Evolutionary conservation across 2,329 filamentous ascomycete genomes (phyloP).

Genomic region (Trichophyton mentagrophytes): DNA sequence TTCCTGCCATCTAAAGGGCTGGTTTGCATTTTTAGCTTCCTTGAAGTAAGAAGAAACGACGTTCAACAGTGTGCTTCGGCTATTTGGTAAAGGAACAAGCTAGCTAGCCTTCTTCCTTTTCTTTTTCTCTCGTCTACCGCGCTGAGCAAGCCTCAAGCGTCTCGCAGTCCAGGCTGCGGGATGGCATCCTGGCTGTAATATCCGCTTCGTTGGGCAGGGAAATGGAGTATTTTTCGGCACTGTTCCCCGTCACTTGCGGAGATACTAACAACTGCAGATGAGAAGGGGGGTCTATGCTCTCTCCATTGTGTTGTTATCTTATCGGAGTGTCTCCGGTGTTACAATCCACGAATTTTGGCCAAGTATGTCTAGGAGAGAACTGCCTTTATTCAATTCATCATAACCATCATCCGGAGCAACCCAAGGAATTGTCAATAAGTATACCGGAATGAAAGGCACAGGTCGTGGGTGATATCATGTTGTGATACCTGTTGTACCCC

Average conservation of each 20-base stretch:
- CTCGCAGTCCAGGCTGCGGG: not conserved
- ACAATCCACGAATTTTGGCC: not conserved
- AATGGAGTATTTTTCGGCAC: not conserved
- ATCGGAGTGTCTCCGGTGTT: not conserved
- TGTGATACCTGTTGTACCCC: not conserved
- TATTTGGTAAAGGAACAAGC: conserved; percentile 1
- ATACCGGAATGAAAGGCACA: not conserved
- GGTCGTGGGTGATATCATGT: not conserved
- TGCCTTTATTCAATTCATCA: not conserved
- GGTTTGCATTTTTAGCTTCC: not conserved
- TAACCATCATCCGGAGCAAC: not conserved
- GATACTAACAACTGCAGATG: not conserved
- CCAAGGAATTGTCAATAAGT: not conserved
- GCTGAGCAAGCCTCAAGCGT: not conserved
- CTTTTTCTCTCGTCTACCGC: not conserved
- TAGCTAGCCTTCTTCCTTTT: not conserved
- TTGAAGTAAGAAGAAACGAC: not conserved
- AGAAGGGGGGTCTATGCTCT: not conserved
- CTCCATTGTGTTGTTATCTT: not conserved
- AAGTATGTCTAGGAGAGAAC: not conserved
- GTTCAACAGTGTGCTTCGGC: not conserved
- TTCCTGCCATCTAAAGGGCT: not conserved
- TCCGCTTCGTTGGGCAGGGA: not conserved
- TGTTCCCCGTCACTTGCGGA: not conserved
- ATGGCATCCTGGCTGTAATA: not conserved